Evolutionary conservation across 108 stramenopile genomes (phyloP).

Genomic region (Pseudonitzschia pungens): DNA sequence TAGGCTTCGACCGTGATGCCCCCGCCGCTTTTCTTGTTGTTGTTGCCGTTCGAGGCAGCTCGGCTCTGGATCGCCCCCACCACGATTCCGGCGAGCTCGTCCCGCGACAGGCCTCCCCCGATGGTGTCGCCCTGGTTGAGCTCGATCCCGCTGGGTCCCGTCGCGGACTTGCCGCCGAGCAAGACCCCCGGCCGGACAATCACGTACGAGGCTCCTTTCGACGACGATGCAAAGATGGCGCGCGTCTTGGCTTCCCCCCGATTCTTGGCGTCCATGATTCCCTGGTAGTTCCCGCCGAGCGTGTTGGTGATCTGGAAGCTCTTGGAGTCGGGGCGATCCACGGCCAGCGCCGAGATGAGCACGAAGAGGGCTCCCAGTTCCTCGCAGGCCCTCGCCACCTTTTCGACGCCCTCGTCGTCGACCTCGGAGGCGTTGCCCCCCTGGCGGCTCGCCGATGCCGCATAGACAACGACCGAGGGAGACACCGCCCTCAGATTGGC

Average conservation of each 20-base stretch:
- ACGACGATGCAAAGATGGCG: neutral
- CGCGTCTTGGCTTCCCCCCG: constrained; percentile 27
- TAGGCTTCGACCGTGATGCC: constrained; percentile 25
- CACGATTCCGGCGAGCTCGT: constrained; percentile 50
- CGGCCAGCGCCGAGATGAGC: constrained; percentile 46
- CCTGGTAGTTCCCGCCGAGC: constrained; percentile 27
- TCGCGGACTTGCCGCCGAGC: constrained; percentile 30
- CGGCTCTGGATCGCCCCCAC: constrained; percentile 29
- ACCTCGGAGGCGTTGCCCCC: constrained; percentile 39
- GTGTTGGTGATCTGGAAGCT: constrained; percentile 49
- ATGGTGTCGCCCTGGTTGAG: constrained; percentile 53
- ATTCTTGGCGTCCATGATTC: constrained; percentile 53
- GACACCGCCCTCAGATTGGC: neutral
- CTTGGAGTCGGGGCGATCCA: constrained; percentile 43
- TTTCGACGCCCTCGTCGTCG: constrained; percentile 42
- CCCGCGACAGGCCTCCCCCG: constrained; percentile 47
- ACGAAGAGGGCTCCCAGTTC: constrained; percentile 37
- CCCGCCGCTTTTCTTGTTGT: neutral
- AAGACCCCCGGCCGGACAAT: constrained; percentile 58
- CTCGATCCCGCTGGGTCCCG: constrained; percentile 41
- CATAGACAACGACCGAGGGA: constrained; percentile 47
- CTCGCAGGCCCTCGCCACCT: constrained; percentile 37
- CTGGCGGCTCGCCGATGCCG: constrained; percentile 51
- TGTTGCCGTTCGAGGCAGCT: neutral
- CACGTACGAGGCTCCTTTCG: constrained; percentile 21